These are phyloP conservation scores for Aphelidium insulamus DNA, from an alignment of 371 early-diverging fungal species.

Conservation along the genomic window DNA sequence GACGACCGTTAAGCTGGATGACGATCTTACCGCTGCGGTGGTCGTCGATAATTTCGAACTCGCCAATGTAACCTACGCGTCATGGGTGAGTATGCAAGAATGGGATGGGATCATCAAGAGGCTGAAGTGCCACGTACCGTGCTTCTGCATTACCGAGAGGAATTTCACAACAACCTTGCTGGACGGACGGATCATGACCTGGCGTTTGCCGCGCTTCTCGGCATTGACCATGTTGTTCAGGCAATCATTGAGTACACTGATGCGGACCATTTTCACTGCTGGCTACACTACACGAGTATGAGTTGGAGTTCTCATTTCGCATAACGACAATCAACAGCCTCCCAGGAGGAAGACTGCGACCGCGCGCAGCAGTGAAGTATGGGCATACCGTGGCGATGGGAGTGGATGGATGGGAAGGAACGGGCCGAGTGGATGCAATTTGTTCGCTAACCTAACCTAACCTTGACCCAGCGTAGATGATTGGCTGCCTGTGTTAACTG, in stretches of 20 bases:
- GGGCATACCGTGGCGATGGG: too few relatives aligned
- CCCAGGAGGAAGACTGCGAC: too few relatives aligned
- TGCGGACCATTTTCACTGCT: conserved; percentile 47
- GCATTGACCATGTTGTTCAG: conserved; percentile 98
- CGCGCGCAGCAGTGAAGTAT: too few relatives aligned
- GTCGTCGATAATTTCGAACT: conserved; percentile 96
- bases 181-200: conserved; percentile 87
- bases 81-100: conserved; percentile 1
- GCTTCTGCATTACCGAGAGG: conserved; percentile 97
- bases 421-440: too few relatives aligned
- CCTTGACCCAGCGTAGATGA: too few relatives aligned
- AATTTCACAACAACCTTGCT: conserved; percentile 96
- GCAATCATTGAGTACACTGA: conserved; percentile 84
- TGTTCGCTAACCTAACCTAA: too few relatives aligned
- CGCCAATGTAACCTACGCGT: conserved; percentile 86
- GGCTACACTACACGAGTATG: too few relatives aligned
- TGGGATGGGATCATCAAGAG: neutral
- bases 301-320: too few relatives aligned
- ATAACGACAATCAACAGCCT: too few relatives aligned
- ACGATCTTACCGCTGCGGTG: conserved; percentile 98
- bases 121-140: conserved; percentile 39
- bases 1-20: conserved; percentile 93
- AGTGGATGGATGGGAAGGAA: too few relatives aligned
- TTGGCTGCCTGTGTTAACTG: too few relatives aligned
- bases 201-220: conserved; percentile 92